Evolutionary conservation across 2,329 filamentous ascomycete genomes (phyloP).

Genomic region (Nakataea oryzae): DNA sequence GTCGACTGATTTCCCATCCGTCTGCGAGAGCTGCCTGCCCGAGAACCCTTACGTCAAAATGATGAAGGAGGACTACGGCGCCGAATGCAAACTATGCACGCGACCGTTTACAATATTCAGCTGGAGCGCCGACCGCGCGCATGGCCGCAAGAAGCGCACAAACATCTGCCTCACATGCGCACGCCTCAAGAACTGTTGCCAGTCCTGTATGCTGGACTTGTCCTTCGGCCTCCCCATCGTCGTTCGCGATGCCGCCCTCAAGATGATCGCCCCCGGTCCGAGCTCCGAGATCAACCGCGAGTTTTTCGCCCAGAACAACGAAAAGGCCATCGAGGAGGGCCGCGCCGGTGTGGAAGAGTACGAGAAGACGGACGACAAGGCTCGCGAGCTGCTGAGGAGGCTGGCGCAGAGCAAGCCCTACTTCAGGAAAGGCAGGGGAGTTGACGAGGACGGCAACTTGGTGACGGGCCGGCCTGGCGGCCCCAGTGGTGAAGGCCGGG

Average conservation of each 20-base stretch:
- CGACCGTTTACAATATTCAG: conserved; percentile 91
- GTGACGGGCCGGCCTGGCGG: conserved; percentile 17
- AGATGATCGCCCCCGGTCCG: conserved; percentile 93
- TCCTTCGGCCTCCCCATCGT: conserved; percentile 92
- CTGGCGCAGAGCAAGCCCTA: conserved; percentile 91
- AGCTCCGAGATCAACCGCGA: conserved; percentile 89
- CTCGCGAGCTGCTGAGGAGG: conserved; percentile 72
- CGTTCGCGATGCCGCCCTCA: conserved; percentile 88
- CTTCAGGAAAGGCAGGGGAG: conserved; percentile 73
- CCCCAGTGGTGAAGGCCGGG: conserved; percentile 10
- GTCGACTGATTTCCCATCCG: conserved; percentile 78
- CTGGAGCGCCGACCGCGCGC: conserved; percentile 86
- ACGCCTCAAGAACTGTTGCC: conserved; percentile 95
- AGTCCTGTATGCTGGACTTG: conserved; percentile 96
- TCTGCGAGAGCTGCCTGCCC: conserved; percentile 86
- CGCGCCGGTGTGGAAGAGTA: conserved; percentile 79
- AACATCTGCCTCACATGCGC: conserved; percentile 96
- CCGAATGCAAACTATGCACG: conserved; percentile 81
- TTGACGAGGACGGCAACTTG: conserved; percentile 48
- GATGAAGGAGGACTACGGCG: conserved; percentile 93
- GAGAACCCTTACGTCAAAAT: conserved; percentile 98
- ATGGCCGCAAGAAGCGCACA: conserved; percentile 80
- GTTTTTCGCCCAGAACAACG: conserved; percentile 96
- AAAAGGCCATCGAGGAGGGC: conserved; percentile 89
- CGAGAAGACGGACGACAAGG: conserved; percentile 95